Evolutionary conservation across 495 filamentous ascomycete species (phyloP).

Genomic region (Hypoxylon lienhwacheense): DNA sequence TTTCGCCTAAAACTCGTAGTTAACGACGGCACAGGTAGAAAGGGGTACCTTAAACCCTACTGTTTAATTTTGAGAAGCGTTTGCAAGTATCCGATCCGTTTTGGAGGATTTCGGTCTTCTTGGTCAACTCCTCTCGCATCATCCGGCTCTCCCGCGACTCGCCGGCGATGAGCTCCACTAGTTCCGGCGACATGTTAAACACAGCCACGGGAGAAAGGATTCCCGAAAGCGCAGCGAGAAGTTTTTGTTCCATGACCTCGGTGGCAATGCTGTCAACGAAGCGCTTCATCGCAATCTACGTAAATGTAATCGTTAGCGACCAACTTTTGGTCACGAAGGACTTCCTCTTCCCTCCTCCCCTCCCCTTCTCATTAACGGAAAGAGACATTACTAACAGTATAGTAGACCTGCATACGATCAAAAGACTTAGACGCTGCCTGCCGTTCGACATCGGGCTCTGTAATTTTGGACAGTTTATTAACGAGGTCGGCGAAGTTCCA

Average conservation of each 20-base stretch:
- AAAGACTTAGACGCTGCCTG: slow-evolving; percentile 50
- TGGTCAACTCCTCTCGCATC: slow-evolving; percentile 53
- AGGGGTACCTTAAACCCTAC: slow-evolving; percentile 1
- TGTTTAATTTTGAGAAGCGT: slow-evolving; percentile 38
- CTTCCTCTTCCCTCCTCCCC: too few species aligned
- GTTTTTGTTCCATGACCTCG: slow-evolving; percentile 61
- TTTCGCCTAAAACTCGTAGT: slow-evolving; percentile 1
- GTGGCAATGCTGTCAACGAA: slow-evolving; percentile 66
- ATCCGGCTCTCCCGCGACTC: slow-evolving; percentile 55
- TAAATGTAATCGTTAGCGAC: slow-evolving; percentile 16
- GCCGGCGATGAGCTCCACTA: slow-evolving; percentile 57
- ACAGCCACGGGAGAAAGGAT: slow-evolving; percentile 42
- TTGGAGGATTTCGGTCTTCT: slow-evolving; percentile 54
- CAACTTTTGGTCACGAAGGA: neutral
- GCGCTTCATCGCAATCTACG: slow-evolving; percentile 60
- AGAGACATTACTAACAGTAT: slow-evolving; percentile 45
- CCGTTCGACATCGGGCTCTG: slow-evolving; percentile 45
- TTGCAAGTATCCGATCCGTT: slow-evolving; percentile 55
- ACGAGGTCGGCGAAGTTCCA: slow-evolving; percentile 36
- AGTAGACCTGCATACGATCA: slow-evolving; percentile 56
- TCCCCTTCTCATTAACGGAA: too few species aligned
- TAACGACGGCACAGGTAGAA: neutral
- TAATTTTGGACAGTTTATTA: slow-evolving; percentile 21
- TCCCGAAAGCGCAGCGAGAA: slow-evolving; percentile 49
- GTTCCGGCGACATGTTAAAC: slow-evolving; percentile 34